Evolutionary conservation across 1,284 basidiomycete genomes (phyloP).

Genomic region (Malassezia dermatis): DNA sequence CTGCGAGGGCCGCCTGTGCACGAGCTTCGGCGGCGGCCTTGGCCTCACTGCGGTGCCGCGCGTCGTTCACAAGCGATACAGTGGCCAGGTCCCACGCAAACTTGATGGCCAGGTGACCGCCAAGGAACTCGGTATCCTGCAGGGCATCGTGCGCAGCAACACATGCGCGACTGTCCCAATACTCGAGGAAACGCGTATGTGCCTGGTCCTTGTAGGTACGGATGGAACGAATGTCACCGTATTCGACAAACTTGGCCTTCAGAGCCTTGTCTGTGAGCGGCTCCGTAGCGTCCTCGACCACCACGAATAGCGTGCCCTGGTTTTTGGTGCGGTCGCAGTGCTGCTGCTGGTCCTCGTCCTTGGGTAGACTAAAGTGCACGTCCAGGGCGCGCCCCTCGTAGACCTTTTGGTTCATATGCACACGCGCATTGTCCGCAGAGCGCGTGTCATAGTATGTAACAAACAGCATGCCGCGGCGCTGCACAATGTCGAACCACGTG

Average conservation of each 20-base stretch:
- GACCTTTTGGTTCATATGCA: constrained; percentile 54
- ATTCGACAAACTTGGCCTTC: constrained; percentile 67
- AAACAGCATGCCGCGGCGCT: constrained; percentile 90
- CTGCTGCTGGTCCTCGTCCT: constrained; percentile 63
- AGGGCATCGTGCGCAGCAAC: constrained; percentile 70
- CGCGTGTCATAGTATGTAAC: constrained; percentile 88
- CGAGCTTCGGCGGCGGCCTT: constrained; percentile 25
- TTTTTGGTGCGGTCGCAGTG: constrained; percentile 75
- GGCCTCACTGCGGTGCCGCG: constrained; percentile 20
- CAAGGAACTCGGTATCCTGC: constrained; percentile 65
- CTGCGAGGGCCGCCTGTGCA: constrained; percentile 21
- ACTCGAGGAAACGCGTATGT: constrained; percentile 25
- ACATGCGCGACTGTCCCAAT: constrained; percentile 51
- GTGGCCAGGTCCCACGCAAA: constrained; percentile 67
- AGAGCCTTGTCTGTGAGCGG: constrained; percentile 72
- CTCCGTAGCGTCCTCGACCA: constrained; percentile 60
- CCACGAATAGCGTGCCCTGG: constrained; percentile 75
- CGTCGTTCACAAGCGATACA: constrained; percentile 15
- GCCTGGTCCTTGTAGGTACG: constrained; percentile 43
- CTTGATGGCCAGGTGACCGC: constrained; percentile 73
- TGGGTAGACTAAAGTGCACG: constrained; percentile 89
- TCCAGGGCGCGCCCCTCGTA: constrained; percentile 61
- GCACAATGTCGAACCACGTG: constrained; percentile 88
- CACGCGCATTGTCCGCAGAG: constrained; percentile 77
- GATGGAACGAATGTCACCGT: constrained; percentile 78